Evolutionary conservation across 352 stramenopile genomes (phyloP).

Genomic region (Phytophthora uliginosa): DNA sequence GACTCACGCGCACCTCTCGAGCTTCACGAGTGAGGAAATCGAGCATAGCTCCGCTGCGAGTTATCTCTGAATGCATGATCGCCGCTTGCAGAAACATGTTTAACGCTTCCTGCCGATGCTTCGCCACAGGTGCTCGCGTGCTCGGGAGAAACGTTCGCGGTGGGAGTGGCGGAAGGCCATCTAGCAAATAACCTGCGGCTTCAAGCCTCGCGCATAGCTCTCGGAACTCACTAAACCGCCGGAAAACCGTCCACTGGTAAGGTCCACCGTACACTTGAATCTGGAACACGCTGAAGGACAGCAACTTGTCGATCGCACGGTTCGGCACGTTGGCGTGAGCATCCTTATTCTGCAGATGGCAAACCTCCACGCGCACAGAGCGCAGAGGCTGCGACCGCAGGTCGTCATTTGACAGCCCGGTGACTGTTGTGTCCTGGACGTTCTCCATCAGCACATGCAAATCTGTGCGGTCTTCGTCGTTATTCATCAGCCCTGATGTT

Average conservation of each 20-base stretch:
- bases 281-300: constrained; percentile 89
- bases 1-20: constrained; percentile 82
- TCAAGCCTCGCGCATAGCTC: constrained; percentile 63
- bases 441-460: constrained; percentile 86
- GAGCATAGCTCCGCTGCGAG: constrained; percentile 74
- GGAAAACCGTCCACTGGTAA: constrained; percentile 90
- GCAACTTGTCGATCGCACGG: constrained; percentile 73
- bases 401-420: constrained; percentile 75
- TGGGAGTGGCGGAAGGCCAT: constrained; percentile 72
- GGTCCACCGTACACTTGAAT: constrained; percentile 86
- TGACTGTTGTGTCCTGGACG: constrained; percentile 83
- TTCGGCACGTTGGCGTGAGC: constrained; percentile 81
- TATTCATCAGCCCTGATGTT: constrained; percentile 31
- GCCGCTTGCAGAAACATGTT: constrained; percentile 82
- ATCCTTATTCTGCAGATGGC: constrained; percentile 90
- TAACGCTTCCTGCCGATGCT: constrained; percentile 80
- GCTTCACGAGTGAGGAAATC: constrained; percentile 82
- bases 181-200: constrained; percentile 52
- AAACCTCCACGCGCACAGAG: constrained; percentile 85
- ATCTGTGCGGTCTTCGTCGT: constrained; percentile 78
- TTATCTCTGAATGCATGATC: constrained; percentile 88
- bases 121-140: constrained; percentile 73
- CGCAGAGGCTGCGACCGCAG: constrained; percentile 79
- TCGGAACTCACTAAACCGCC: constrained; percentile 89
- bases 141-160: constrained; percentile 81